These are phyloP conservation scores for Silybum marianum DNA, from an alignment of 129 eudicot species.

Conservation along the genomic window DNA sequence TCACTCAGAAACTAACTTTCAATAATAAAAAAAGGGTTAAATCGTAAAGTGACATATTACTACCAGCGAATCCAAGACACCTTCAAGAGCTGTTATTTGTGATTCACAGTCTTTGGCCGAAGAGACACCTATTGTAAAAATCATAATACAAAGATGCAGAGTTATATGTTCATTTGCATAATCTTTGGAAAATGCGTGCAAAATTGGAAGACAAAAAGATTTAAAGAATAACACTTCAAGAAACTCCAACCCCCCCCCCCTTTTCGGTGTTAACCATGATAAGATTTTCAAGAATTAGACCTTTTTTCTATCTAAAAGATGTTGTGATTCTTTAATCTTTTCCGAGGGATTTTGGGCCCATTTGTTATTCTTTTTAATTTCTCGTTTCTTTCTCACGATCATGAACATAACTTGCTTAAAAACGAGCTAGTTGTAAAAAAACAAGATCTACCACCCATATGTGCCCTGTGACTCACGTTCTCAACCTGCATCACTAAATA, in stretches of 20 bases:
- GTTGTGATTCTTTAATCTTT: not conserved
- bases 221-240: not conserved
- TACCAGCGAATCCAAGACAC: constrained; percentile 80
- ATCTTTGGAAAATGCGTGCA: not conserved
- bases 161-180: not conserved
- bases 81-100: constrained; percentile 61
- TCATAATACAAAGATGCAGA: constrained; percentile 15
- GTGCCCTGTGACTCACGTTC: constrained; percentile 16
- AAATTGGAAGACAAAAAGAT: not conserved
- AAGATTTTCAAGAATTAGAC: not conserved
- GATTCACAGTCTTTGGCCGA: constrained; percentile 47
- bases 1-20: constrained; percentile 7
- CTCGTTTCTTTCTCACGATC: not conserved
- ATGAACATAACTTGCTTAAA: not conserved
- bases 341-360: not conserved
- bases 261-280: not conserved
- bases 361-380: not conserved
- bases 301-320: not conserved
- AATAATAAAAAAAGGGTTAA: not conserved
- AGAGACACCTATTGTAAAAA: constrained; percentile 53
- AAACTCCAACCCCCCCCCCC: not conserved
- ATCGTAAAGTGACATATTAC: constrained; percentile 9
- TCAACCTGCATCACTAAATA: constrained; percentile 35
- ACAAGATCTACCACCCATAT: constrained; percentile 28
- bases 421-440: not conserved